Evolutionary conservation across 2,329 filamentous ascomycete species (phyloP).

Genomic region (Truncatella angustata): DNA sequence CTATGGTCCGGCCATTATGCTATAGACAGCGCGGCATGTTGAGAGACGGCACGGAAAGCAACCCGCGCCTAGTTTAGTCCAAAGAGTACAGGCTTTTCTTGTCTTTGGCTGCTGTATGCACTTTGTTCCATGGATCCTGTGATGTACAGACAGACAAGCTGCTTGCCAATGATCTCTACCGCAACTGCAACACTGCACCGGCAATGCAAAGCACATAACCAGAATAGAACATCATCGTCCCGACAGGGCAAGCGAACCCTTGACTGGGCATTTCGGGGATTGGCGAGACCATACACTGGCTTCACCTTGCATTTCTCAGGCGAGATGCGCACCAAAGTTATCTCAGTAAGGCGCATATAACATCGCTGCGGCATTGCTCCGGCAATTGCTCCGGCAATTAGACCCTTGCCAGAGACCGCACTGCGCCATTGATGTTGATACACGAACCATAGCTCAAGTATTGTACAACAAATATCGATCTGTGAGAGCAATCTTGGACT

Average conservation of each 20-base stretch:
- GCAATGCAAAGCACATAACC: not conserved
- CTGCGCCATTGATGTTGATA: not conserved
- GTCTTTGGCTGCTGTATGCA: not conserved
- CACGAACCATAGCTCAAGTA: not conserved
- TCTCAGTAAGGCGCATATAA: not conserved
- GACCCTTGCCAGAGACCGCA: no score
- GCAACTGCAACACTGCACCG: not conserved
- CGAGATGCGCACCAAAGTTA: not conserved
- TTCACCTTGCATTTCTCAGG: not conserved
- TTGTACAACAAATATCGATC: no score
- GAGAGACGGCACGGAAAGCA: not conserved
- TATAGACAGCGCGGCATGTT: no score
- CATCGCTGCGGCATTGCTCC: not conserved
- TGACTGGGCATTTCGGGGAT: not conserved
- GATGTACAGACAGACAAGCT: not conserved
- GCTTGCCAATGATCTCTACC: not conserved
- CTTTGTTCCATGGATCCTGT: not conserved
- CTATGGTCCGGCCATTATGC: not conserved
- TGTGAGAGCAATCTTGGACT: no score
- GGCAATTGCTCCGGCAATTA: not conserved
- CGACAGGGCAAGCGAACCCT: slow-evolving; percentile 4
- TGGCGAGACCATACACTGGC: not conserved
- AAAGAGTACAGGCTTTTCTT: not conserved
- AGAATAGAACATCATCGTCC: not conserved
- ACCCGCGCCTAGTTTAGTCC: not conserved